A percentile compares a stretch with the other conserved stretches of the same genome.
Conservation (phyloP, 805 yeast species). For the Candida broadrunensis region DNA sequence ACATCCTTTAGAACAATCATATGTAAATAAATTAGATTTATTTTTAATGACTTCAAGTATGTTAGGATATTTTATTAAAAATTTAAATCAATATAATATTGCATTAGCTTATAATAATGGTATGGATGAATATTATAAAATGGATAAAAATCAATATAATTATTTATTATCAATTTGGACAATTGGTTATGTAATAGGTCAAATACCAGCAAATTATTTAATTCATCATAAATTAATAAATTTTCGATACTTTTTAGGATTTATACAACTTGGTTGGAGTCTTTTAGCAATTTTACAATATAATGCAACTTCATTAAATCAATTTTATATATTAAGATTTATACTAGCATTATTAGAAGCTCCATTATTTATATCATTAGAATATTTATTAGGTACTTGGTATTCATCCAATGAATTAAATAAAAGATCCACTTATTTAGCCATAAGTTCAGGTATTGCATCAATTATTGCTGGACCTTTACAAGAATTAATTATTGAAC, state of each 20-base stretch:
- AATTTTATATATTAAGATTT: conserved; percentile 27
- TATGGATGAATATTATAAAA: conserved; percentile 39
- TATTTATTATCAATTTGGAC: conserved; percentile 43
- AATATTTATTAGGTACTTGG: conserved; percentile 41
- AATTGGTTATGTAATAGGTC: conserved; percentile 50
- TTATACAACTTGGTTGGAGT: conserved; percentile 29
- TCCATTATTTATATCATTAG: conserved; percentile 56
- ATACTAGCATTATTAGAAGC: conserved; percentile 43
- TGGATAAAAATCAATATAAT: conserved; percentile 43
- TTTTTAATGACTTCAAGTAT: conserved; percentile 52
- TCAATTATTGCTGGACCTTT: conserved; percentile 30
- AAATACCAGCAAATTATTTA: conserved; percentile 42
- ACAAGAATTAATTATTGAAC: conserved; percentile 20
- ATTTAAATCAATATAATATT: conserved; percentile 38
- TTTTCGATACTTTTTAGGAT: conserved; percentile 36
- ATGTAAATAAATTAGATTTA: conserved; percentile 33
- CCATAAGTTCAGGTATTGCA: conserved; percentile 24
- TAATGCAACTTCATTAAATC: conserved; percentile 15
- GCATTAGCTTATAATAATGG: conserved; percentile 46
- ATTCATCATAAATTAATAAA: conserved; percentile 32
- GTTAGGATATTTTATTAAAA: conserved; percentile 47
- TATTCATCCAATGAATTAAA: conserved; percentile 20
- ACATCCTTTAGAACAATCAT: conserved; percentile 23
- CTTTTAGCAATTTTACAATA: conserved; percentile 14
- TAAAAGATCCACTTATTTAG: conserved; percentile 24